phyloP scores from a whole-genome alignment of 306 rosid species.

The Pyrus bretschneideri region DNA sequence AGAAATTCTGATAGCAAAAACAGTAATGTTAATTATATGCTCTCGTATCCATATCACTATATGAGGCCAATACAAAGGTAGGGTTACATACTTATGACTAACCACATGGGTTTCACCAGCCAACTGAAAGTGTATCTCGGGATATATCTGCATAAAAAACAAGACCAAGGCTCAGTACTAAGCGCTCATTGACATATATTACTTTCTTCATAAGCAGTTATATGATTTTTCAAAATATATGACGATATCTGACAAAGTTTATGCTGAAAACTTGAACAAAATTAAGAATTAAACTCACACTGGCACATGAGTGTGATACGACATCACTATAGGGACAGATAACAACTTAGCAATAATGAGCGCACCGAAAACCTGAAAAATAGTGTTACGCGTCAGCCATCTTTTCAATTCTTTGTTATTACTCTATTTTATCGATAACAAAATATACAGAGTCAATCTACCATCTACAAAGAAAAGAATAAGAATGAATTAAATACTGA shows the following conservation, averaged over 20 bases:
- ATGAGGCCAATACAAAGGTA: slow-evolving; percentile 9
- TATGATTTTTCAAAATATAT: not conserved
- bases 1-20: slow-evolving; percentile 65
- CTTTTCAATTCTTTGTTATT: not conserved
- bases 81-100: slow-evolving; percentile 66
- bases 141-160: slow-evolving; percentile 58
- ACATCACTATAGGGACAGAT: slow-evolving; percentile 91
- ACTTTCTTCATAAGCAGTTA: not conserved
- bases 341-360: slow-evolving; percentile 78
- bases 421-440: not conserved
- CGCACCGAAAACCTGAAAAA: slow-evolving; percentile 88
- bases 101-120: slow-evolving; percentile 99
- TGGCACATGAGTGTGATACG: slow-evolving; percentile 96
- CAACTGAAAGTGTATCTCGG: slow-evolving; percentile 99
- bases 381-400: slow-evolving; percentile 15
- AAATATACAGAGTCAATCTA: slow-evolving; percentile 3
- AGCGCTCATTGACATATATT: not conserved
- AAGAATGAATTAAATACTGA: slow-evolving; percentile 15
- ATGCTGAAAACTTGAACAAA: slow-evolving; percentile 7
- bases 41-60: not conserved
- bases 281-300: slow-evolving; percentile 53
- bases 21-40: slow-evolving; percentile 14
- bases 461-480: not conserved
- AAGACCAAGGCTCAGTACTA: not conserved
- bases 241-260: not conserved